Base-by-base conservation (phyloP, 73 alveolate species). In the Uronychia binucleata region DNA sequence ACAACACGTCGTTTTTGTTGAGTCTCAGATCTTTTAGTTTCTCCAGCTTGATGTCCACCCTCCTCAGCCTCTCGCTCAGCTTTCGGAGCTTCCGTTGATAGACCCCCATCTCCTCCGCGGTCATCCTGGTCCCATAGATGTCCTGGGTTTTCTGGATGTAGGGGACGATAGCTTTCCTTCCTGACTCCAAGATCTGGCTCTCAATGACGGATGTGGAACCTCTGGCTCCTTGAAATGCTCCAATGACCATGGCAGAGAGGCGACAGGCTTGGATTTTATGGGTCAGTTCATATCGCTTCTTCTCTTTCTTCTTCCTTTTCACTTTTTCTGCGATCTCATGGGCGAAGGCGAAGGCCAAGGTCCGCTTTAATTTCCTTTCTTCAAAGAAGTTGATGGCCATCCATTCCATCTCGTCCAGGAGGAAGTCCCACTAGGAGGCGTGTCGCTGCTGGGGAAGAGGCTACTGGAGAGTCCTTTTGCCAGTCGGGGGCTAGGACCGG, bases 331-430 rank as follows among this genome's bases (percentile, higher is more conserved):
- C 86, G 30, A 57, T 57, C 33, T 79, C 86, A 82, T 75, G 83
- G 31, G 78, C 58, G 78, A 74, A 33, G n/a, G 77, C 74, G 31
- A 31, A 74, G 58, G 79, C 77, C 30, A 82, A 29, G 0, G 84
- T n/a, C 74, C 57, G 34, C 78, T 82, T 82, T 28, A 59, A 75
- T 34, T 82, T 82, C 34, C 57, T 74, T 31, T 82, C 89, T 75
- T 82, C 89, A 11, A 34, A 28, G 35, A 82, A 74, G 74, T 82
- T 80, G 57, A 82, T 82, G 13, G 77, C 77, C 83, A 82, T 82
- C 59, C 58, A 74, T 35, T 82, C 80, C 77, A 82, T 67, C 74
- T 82, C 89, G 28, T 82, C 89, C 5, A 82, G 78, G 58, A 82
- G 28, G 58, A 33, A 82, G 26, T 67, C 83, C 28, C 57, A 34